Evolutionary conservation across 306 rosid genomes (phyloP), one percentile per base, ranked within the genome.

Genomic region (Dalbergia cultrata): DNA sequence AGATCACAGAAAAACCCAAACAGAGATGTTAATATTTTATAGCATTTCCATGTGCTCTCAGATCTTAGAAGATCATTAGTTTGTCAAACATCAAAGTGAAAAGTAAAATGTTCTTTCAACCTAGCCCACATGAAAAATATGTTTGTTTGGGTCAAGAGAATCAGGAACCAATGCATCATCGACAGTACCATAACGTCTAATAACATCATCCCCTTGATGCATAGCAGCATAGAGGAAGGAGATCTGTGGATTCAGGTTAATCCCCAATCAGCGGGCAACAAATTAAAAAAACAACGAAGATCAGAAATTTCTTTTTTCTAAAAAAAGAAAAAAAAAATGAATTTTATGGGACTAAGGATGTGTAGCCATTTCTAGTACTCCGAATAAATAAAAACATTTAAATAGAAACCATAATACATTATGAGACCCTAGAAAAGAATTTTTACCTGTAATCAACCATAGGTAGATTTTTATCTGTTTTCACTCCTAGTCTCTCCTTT

Each of bases 371-470:
- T 81, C 53, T 61, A n/a, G 80, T 67, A 67, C 14, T 56, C 26
- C 37, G 44, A 76, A 70, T 45, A 82, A 62, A 49, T 22, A 26
- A 13, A 49, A 59, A 67, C 39, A 47, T 41, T 50, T 37, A 58
- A 69, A 76, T 59, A 67, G 8, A 77, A 57, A 57, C 73, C 62
- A 64, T 54, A 16, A 63, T 64, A 22, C 3, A 65, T 53, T 73
- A 18, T 33, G 11, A 6, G 39, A 13, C 43, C 35, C 49, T 35
- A 18, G 17, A 53, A 73, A 35, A 21, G 7, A 43, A 72, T 45
- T 58, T 63, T 49, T 82, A 94, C 98, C 96, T 93, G 96, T 88
- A 90, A 85, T 90, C 94, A 80, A 93, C 92, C 88, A 88, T 76
- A 70, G 93, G 87, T 77, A 87, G 87, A 19, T 72, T 72, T 83